Base-by-base conservation (phyloP, 768 basidiomycete species). In the Phanerochaete sordida region DNA sequence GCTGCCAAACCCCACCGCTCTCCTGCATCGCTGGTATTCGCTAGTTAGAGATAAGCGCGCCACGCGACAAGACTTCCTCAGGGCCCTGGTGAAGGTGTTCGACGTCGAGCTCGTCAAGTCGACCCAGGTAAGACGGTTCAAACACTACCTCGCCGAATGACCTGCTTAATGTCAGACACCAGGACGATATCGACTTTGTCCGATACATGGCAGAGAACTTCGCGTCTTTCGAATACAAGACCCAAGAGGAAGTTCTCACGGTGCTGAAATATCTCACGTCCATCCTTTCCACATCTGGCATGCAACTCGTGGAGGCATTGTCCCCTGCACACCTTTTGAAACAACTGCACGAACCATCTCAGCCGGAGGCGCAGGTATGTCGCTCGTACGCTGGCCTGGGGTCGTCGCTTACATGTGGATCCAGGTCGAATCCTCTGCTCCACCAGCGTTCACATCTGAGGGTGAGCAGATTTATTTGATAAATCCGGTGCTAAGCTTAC, bases 181-280 rank as follows among this genome's bases (percentile, higher is more conserved):
- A 95, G 88, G 84, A 90, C 62, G 91, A 97, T 66, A 79, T 95
- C 56, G 85, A 89, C 51, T 93, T 98, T 69, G 82, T 82, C 3
- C 87, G 95, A 57, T 99, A 94, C 75, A 91, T 98, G 84, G 88
- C 93, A 0, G 97, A 98, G 70, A 98, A 98, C 68, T 88, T 98
- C 59, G 82, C 95, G 0, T 78, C 88, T 0, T 84, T 99, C 61
- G 95, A 98, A 33, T 98, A 95, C 79, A 98, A 94, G 76, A 92
- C 93, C 0, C 88, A 90, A 66, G 97, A 99, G 72, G 97, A 98
- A 74, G 87, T 89, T 4, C 76, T 98, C 55, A 86, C 90, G 4
- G 87, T 98, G 24, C 84, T 97, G 69, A 90, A 89, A 61, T 81
- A 83, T 57, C 79, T 95, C 58, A 93, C 91, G 9, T 75, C 81